Conservation (phyloP, 2,329 filamentous ascomycete species). For the Periconia sp. region DNA sequence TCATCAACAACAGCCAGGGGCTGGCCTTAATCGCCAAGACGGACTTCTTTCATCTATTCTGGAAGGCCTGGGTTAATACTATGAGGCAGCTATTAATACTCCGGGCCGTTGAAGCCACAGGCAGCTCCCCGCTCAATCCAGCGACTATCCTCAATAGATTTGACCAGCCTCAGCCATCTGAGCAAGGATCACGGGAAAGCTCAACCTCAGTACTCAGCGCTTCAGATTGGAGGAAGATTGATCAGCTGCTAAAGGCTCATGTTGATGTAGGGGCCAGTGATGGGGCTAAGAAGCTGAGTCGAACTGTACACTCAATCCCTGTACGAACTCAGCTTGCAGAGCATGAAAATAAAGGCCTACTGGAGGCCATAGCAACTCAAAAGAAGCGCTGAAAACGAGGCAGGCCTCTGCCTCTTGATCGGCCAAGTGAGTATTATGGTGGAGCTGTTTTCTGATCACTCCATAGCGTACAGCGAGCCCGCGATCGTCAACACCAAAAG, state of each 20-base stretch:
- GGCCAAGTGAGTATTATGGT: background rate
- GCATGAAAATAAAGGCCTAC: slow-evolving; percentile 3
- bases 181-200: background rate
- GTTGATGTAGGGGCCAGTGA: background rate
- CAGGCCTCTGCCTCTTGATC: slow-evolving; percentile 4
- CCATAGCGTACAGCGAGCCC: background rate
- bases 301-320: slow-evolving; percentile 5
- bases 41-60: slow-evolving; percentile 12
- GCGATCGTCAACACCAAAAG: background rate
- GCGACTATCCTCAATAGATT: background rate
- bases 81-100: slow-evolving; percentile 5
- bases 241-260: background rate
- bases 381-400: slow-evolving; percentile 3
- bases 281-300: background rate
- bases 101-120: slow-evolving; percentile 6
- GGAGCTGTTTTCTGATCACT: background rate
- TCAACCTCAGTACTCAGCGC: slow-evolving; percentile 2
- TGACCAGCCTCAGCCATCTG: background rate
- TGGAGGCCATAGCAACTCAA: slow-evolving; percentile 5
- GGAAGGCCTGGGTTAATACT: slow-evolving; percentile 5
- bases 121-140: slow-evolving; percentile 7
- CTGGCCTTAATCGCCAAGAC: slow-evolving; percentile 7
- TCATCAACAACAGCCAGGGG: slow-evolving; percentile 4
- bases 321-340: slow-evolving; percentile 3
- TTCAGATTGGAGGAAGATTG: slow-evolving; percentile 2